Percentiles rank a stretch among this genome's conserved stretches.
phyloP scores from a whole-genome alignment of 805 yeast species.

The Candida koratica region DNA sequence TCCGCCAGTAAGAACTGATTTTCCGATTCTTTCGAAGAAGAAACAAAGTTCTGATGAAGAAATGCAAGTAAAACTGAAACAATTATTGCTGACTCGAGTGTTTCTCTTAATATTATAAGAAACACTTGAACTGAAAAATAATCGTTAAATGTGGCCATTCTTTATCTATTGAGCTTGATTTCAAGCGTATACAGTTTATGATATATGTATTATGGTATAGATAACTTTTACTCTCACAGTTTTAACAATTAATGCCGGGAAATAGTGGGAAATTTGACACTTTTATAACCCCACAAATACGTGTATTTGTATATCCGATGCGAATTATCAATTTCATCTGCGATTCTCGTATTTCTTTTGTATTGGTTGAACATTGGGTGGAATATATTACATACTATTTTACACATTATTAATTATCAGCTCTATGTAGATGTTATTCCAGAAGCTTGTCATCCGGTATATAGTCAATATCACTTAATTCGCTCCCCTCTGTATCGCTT shows the following conservation, averaged over 20 bases:
- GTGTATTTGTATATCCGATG: too few relatives aligned
- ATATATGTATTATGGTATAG: too few relatives aligned
- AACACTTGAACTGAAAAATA: slow-evolving; percentile 70
- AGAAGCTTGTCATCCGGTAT: neutral
- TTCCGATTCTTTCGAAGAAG: neutral
- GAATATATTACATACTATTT: too few relatives aligned
- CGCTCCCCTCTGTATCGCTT: slow-evolving; percentile 1
- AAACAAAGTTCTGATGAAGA: slow-evolving; percentile 50
- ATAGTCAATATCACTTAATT: slow-evolving; percentile 4
- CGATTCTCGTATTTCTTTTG: slow-evolving; percentile 4
- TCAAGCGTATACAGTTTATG: too few relatives aligned
- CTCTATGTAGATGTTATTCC: too few relatives aligned
- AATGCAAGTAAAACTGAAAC: slow-evolving; percentile 71
- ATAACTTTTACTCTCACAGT: too few relatives aligned
- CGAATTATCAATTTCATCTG: slow-evolving; percentile 5
- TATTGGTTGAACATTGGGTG: too few relatives aligned
- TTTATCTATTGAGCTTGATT: too few relatives aligned
- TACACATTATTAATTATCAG: too few relatives aligned
- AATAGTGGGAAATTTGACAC: too few relatives aligned
- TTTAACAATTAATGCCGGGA: neutral
- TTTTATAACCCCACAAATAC: too few relatives aligned
- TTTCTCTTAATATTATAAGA: slow-evolving; percentile 69
- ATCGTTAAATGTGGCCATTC: slow-evolving; percentile 20
- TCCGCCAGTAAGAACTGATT: neutral
- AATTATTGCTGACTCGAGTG: slow-evolving; percentile 72